A percentile compares a stretch with the other conserved stretches of the same genome.
These are phyloP conservation scores for Endothia cerciana DNA, from an alignment of 2,329 filamentous ascomycete genomes.

Conservation along the genomic window DNA sequence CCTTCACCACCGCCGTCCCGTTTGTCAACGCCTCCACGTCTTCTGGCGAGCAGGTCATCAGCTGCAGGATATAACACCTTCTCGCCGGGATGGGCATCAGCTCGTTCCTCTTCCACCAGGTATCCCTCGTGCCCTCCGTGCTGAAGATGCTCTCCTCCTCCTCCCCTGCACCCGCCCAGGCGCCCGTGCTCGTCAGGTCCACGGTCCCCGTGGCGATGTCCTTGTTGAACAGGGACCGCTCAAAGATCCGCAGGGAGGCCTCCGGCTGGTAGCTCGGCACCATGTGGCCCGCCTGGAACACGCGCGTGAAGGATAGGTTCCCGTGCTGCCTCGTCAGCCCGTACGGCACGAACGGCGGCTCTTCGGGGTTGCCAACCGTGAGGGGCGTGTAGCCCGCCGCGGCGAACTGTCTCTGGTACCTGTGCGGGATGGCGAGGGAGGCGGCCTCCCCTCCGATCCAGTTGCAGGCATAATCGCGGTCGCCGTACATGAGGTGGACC, in stretches of 20 bases:
- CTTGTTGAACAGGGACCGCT: slow-evolving; percentile 50
- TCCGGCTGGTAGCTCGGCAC: slow-evolving; percentile 54
- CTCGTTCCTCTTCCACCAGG: slow-evolving; percentile 26
- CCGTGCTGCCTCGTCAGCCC: slow-evolving; percentile 69
- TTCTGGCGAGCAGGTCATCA: slow-evolving; percentile 28
- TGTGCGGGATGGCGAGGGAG: slow-evolving; percentile 56
- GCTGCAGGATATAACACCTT: slow-evolving; percentile 24
- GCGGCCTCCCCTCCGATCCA: slow-evolving; percentile 54
- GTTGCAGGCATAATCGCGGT: slow-evolving; percentile 59
- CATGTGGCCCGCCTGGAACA: slow-evolving; percentile 60
- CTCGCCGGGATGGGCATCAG: slow-evolving; percentile 13
- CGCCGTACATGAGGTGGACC: slow-evolving; percentile 59
- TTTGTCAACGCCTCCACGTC: slow-evolving; percentile 29
- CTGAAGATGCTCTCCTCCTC: slow-evolving; percentile 12
- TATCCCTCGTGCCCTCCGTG: slow-evolving; percentile 22
- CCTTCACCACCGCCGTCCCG: slow-evolving; percentile 31
- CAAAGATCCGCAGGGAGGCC: slow-evolving; percentile 51
- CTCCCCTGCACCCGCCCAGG: slow-evolving; percentile 10
- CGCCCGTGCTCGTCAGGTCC: slow-evolving; percentile 24
- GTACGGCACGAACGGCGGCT: slow-evolving; percentile 41
- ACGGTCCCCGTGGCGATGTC: slow-evolving; percentile 52
- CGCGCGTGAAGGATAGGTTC: slow-evolving; percentile 61
- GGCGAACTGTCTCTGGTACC: slow-evolving; percentile 64
- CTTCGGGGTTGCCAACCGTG: slow-evolving; percentile 54
- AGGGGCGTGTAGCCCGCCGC: slow-evolving; percentile 68